Base-by-base conservation (phyloP, 768 basidiomycete species). In the Agrocybe praecox region DNA sequence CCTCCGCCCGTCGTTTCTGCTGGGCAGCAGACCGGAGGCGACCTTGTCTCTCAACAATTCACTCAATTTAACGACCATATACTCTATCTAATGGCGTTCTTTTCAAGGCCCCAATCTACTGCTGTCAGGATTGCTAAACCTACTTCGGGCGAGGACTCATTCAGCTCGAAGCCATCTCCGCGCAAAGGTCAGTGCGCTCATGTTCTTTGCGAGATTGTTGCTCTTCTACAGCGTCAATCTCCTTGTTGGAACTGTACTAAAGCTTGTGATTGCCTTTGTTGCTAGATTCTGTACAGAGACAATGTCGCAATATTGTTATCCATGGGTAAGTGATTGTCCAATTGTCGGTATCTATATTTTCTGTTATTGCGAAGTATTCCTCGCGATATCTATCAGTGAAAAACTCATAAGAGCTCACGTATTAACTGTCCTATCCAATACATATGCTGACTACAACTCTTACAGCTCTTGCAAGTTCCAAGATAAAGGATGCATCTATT, bases 241-340 rank as follows among this genome's bases (percentile, higher is more conserved):
- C 44, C 12, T 22, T 14, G 19, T 15, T 12, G 2, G 18, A 2
- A 52, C 14, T 15, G 46, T 17, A 32, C 33, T 56, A 45, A 23
- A 47, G 19, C 10, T 44, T 26, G 11, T 36, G 26, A 18, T 46
- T n/a, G 23, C 7, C 2, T n/a, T 7, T 48, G 5, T 22, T 12
- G 45, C 12, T 51, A 90, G 89, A 91, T 74, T 78, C 84, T 46
- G 79, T 82, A 14, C 86, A 88, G 69, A 84, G 89, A 52, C 89
- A 94, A 66, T 97, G 94, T 74, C 86, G 91, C 67, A 96, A 97
- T 77, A 86, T 95, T 50, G 76, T 90, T 70, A 95, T 96, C 60
- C 90, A 95, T 68, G 94, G 95, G 94, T 95, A 74, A 61, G 71
- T 61, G 34, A 5, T 10, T 32, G 58, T 32, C n/a, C 44, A 33